A percentile compares a stretch with the other conserved stretches of the same genome.
phyloP scores from a whole-genome alignment of 345 rosid species.

The Geranium rotundifolium region DNA sequence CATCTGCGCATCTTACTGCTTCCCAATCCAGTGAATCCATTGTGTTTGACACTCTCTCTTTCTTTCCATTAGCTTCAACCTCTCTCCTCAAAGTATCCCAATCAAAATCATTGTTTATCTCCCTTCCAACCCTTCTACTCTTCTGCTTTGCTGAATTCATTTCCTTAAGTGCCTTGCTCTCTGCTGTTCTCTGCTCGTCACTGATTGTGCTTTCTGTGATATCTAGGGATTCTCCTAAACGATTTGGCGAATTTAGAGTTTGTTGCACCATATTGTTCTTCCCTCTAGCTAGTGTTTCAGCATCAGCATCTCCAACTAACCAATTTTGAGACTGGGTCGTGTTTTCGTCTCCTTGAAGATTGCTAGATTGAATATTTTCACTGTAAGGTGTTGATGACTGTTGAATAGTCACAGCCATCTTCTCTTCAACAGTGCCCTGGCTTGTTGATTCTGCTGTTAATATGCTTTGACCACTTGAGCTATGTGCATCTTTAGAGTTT shows the following conservation, averaged over 20 bases:
- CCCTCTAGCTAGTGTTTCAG: slow-evolving; percentile 14
- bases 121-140: slow-evolving; percentile 38
- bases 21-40: slow-evolving; percentile 90
- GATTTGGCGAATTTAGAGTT: slow-evolving; percentile 12
- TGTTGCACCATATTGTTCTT: slow-evolving; percentile 23
- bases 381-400: not conserved
- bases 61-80: slow-evolving; percentile 31
- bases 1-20: slow-evolving; percentile 54
- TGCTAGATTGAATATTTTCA: slow-evolving; percentile 7
- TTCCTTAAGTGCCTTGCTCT: slow-evolving; percentile 21
- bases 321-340: slow-evolving; percentile 15
- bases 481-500: slow-evolving; percentile 16
- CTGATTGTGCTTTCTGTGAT: slow-evolving; percentile 29
- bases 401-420: not conserved
- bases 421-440: not conserved
- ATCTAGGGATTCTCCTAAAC: slow-evolving; percentile 22
- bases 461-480: not conserved
- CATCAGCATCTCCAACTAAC: slow-evolving; percentile 16
- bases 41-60: slow-evolving; percentile 42
- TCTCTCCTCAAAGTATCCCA: slow-evolving; percentile 81
- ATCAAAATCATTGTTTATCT: slow-evolving; percentile 36
- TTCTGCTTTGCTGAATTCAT: slow-evolving; percentile 26
- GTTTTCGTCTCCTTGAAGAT: slow-evolving; percentile 9
- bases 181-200: slow-evolving; percentile 17
- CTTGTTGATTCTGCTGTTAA: not conserved